Base-by-base conservation (phyloP, 805 yeast species). In the Saccharomycopsis sp. region DNA sequence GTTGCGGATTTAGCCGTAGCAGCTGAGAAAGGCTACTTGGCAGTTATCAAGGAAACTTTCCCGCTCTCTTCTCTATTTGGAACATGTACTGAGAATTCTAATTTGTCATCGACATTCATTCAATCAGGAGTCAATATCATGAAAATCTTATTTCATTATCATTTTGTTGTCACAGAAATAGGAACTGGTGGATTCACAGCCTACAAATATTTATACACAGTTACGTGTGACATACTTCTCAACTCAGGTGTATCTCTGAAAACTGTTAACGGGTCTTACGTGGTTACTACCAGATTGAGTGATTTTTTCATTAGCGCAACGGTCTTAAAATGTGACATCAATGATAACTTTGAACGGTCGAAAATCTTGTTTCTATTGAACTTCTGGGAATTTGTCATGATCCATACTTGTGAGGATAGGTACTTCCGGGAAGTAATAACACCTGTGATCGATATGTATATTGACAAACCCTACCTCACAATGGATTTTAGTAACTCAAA, bases 101-200 rank as follows among this genome's bases (percentile, higher is more conserved):
- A 5, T 5, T 12, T 12, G 37, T 29, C 12, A 7, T 29, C 37
- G 9, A 7, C 37, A 5, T 29, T 29, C 12, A 29, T 9, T 9
- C 24, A 29, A n/a, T 12, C 20, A 23, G 52, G 53, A 15, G 18
- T 18, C 20, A 46, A 63, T 8, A 64, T 64, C 12, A 24, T 69
- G 34, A 55, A 60, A 34, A 51, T 52, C 2, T 61, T 69, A 8
- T 61, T 59, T 47, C 58, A 62, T 15, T 37, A 64, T 9, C 64
- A 68, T 54, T 68, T 66, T 44, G 58, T 68, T 9, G 64, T 68
- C 9, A 54, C 59, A 5, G 57, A 63, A 12, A 57, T 69, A 37
- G 71, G 71, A 0, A 53, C 61, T 12, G 64, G 60, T 2, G 70
- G 68, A 14, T 68, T 68, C 53, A 62, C 63, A 3, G 63, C 59